A percentile compares a stretch with the other conserved stretches of the same genome.
Evolutionary conservation across 2,329 filamentous ascomycete genomes (phyloP).

Genomic region (Aureobasidium sp.): DNA sequence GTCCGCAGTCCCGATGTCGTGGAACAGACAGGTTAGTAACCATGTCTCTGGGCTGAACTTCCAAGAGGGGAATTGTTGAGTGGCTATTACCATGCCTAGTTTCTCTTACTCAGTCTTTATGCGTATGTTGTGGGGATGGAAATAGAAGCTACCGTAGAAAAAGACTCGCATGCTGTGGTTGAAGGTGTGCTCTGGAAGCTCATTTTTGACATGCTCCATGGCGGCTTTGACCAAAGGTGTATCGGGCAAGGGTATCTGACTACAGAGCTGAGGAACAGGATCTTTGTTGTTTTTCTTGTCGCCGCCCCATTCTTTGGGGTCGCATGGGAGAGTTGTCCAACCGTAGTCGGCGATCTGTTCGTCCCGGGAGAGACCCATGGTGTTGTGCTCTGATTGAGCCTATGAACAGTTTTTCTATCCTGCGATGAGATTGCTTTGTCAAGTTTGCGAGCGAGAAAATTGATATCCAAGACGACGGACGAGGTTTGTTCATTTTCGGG

Average conservation of each 20-base stretch:
- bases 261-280: background rate
- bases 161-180: constrained; percentile 67
- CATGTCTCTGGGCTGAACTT: constrained; percentile 42
- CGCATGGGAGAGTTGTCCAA: constrained; percentile 1
- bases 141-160: constrained; percentile 48
- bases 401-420: too few relatives aligned
- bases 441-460: too few relatives aligned
- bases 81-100: constrained; percentile 6
- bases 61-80: constrained; percentile 8
- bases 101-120: background rate
- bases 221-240: background rate
- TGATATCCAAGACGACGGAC: background rate
- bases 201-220: background rate
- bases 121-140: too few relatives aligned
- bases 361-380: background rate
- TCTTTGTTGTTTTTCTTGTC: background rate
- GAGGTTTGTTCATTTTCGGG: background rate
- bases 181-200: constrained; percentile 50
- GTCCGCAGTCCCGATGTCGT: constrained; percentile 64
- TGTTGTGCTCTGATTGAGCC: background rate
- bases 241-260: background rate
- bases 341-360: constrained; percentile 6
- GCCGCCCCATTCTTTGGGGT: constrained; percentile 1
- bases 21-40: constrained; percentile 60
- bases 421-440: too few relatives aligned